phyloP scores from a whole-genome alignment of 495 filamentous ascomycete genomes.

The Baudoinia panamericana region DNA sequence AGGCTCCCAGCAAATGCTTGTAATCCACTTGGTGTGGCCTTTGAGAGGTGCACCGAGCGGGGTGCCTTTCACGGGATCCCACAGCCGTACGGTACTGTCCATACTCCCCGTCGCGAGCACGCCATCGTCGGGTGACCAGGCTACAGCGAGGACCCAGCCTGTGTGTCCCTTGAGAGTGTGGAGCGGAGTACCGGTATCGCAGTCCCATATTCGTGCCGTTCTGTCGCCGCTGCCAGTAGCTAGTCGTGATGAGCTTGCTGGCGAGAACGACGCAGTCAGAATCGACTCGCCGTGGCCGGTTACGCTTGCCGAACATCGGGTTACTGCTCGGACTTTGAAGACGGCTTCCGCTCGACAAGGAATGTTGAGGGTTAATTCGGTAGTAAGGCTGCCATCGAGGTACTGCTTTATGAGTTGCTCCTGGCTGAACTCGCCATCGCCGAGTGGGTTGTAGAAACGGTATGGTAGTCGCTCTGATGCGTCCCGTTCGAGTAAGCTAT shows the following conservation, averaged over 20 bases:
- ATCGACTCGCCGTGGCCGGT: slow-evolving; percentile 88
- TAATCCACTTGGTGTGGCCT: slow-evolving; percentile 87
- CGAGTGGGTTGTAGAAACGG: slow-evolving; percentile 45
- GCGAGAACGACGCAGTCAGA: slow-evolving; percentile 77
- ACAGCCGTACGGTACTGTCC: slow-evolving; percentile 83
- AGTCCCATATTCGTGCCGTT: slow-evolving; percentile 91
- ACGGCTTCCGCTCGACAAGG: slow-evolving; percentile 56
- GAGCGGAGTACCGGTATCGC: slow-evolving; percentile 81
- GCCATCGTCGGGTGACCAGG: slow-evolving; percentile 71
- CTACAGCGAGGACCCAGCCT: slow-evolving; percentile 80
- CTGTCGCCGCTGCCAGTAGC: slow-evolving; percentile 84
- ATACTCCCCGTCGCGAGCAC: slow-evolving; percentile 84
- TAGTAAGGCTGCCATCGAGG: slow-evolving; percentile 13
- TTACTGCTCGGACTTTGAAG: slow-evolving; percentile 85
- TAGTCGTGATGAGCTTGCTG: slow-evolving; percentile 62
- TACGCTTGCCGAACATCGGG: slow-evolving; percentile 76
- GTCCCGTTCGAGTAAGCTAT: slow-evolving; percentile 61
- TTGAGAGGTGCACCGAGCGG: slow-evolving; percentile 63
- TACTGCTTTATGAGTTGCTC: slow-evolving; percentile 18
- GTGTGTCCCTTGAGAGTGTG: slow-evolving; percentile 87
- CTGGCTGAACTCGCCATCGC: slow-evolving; percentile 20
- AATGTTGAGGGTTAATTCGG: slow-evolving; percentile 17
- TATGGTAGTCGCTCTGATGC: slow-evolving; percentile 73
- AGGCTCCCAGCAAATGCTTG: slow-evolving; percentile 81
- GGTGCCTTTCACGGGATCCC: slow-evolving; percentile 76